Conservation (phyloP, 345 rosid genomes). For the Camelina hispida region DNA sequence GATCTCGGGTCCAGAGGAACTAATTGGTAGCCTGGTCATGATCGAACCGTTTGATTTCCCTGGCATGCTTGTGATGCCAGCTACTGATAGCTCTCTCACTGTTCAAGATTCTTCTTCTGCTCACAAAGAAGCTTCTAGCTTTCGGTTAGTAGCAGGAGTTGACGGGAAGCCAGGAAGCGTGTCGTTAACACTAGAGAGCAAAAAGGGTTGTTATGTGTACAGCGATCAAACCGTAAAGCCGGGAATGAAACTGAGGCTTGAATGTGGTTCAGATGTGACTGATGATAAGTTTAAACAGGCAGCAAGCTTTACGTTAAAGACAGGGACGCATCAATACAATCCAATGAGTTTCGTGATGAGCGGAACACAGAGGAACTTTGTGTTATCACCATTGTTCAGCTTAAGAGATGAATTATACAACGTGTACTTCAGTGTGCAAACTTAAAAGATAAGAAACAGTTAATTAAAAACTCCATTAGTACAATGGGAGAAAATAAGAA, state of each 20-base stretch:
- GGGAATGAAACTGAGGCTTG: conserved; percentile 50
- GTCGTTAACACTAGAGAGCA: conserved; percentile 60
- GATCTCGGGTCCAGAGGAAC: conserved; percentile 43
- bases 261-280: conserved; percentile 52
- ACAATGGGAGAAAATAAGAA: conserved; percentile 17
- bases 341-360: conserved; percentile 80
- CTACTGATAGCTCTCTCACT: conserved; percentile 44
- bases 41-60: conserved; percentile 85
- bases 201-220: conserved; percentile 64
- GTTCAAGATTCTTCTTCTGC: conserved; percentile 47
- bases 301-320: conserved; percentile 60
- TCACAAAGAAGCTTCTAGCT: conserved; percentile 45
- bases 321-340: conserved; percentile 64
- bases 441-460: conserved; percentile 38
- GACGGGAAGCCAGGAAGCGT: conserved; percentile 62
- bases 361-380: conserved; percentile 64
- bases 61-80: conserved; percentile 67
- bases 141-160: conserved; percentile 65
- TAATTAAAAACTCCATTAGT: neutral
- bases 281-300: conserved; percentile 44
- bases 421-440: conserved; percentile 68
- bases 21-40: conserved; percentile 60
- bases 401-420: conserved; percentile 82
- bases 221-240: conserved; percentile 48
- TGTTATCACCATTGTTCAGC: conserved; percentile 73